Evolutionary conservation across 208 protist species (phyloP).

Genomic region (Wallacemonas sp.): DNA sequence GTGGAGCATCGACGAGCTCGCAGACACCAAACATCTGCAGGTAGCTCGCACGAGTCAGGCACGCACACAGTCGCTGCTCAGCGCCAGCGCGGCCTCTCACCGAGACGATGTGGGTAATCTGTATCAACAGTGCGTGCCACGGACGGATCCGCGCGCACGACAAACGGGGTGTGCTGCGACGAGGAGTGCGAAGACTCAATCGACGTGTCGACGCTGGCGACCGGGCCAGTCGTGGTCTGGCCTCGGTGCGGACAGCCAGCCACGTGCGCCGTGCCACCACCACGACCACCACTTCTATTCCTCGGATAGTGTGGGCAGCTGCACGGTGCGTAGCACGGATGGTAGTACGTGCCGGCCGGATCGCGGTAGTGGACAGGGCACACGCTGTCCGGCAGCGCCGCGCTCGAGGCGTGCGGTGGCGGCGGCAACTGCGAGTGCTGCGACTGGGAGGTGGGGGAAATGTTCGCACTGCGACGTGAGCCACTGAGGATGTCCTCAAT

Average conservation of each 20-base stretch:
- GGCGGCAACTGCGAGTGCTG: constrained; percentile 12
- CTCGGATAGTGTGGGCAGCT: constrained; percentile 31
- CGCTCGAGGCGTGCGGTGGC: constrained; percentile 13
- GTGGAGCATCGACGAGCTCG: neutral
- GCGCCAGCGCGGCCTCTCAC: constrained; percentile 9
- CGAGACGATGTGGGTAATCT: neutral
- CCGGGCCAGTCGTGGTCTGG: neutral
- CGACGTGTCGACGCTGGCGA: neutral
- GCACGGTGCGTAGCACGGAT: constrained; percentile 68
- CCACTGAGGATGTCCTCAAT: constrained; percentile 60
- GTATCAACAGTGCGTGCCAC: constrained; percentile 31
- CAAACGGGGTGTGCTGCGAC: constrained; percentile 58
- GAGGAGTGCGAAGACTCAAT: constrained; percentile 4
- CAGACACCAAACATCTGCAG: neutral
- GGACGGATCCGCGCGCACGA: constrained; percentile 56
- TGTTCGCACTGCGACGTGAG: neutral
- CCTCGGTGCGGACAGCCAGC: neutral
- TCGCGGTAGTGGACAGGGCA: constrained; percentile 56
- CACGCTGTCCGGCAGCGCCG: constrained; percentile 17
- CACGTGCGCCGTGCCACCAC: neutral
- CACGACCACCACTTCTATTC: neutral
- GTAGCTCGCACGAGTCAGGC: no score
- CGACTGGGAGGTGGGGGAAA: constrained; percentile 16
- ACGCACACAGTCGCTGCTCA: neutral
- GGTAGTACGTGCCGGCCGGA: constrained; percentile 49